Conservation (phyloP, 495 filamentous ascomycete species). For the Letharia columbiana region DNA sequence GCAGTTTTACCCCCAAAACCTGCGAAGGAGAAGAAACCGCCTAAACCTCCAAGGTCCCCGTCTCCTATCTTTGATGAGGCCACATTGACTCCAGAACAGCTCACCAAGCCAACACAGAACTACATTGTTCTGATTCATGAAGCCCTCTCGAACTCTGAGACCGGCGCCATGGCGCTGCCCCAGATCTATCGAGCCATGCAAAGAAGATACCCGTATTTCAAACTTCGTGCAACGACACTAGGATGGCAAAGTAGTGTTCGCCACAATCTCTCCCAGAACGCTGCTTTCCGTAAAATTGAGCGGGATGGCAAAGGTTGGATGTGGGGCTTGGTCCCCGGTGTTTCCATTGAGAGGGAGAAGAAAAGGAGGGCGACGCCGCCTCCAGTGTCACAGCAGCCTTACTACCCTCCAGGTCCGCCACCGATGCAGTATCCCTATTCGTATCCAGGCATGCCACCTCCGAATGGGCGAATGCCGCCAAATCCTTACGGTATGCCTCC, state of each 20-base stretch:
- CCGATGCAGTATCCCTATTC: conserved; percentile 22
- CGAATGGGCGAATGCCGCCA: conserved; percentile 38
- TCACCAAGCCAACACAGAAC: conserved; percentile 74
- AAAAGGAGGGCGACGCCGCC: conserved; percentile 52
- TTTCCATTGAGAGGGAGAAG: conserved; percentile 63
- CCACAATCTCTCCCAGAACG: conserved; percentile 86
- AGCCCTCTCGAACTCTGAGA: conserved; percentile 63
- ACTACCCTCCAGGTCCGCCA: conserved; percentile 33
- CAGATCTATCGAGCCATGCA: conserved; percentile 90
- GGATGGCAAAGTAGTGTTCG: conserved; percentile 97
- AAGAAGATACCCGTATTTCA: conserved; percentile 82
- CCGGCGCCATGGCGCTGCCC: conserved; percentile 69
- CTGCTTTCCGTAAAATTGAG: conserved; percentile 79
- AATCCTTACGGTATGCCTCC: conserved; percentile 25
- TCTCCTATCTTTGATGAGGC: conserved; percentile 65
- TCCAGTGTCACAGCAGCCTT: conserved; percentile 30
- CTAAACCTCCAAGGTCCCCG: conserved; percentile 50
- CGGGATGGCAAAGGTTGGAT: conserved; percentile 63
- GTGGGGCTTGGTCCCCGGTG: conserved; percentile 55
- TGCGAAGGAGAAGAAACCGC: conserved; percentile 34
- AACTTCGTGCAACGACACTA: conserved; percentile 62
- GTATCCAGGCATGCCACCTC: conserved; percentile 27
- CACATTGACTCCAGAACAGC: conserved; percentile 74
- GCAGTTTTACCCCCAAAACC: conserved; percentile 44
- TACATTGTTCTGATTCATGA: conserved; percentile 91